Evolutionary conservation across 805 yeast species (phyloP).

Genomic region (Candida vaughaniae): DNA sequence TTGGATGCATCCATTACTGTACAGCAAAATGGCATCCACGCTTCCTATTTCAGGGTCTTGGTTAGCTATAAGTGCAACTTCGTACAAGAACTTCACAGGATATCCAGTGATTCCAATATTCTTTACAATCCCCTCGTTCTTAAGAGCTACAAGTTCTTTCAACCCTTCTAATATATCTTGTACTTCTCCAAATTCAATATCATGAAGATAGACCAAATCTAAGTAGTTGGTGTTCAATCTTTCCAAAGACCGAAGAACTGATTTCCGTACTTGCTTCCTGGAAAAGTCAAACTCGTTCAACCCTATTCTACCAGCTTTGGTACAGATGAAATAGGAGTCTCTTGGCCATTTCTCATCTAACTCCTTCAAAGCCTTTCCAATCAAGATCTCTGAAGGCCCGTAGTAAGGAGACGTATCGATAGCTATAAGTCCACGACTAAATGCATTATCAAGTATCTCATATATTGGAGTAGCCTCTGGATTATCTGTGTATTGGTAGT

Average conservation of each 20-base stretch:
- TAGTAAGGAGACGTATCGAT: slow-evolving; percentile 93
- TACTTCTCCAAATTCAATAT: slow-evolving; percentile 73
- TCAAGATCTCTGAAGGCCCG: slow-evolving; percentile 77
- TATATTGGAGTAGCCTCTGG: slow-evolving; percentile 60
- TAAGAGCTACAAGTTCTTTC: slow-evolving; percentile 54
- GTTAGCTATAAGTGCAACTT: slow-evolving; percentile 45
- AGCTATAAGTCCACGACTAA: slow-evolving; percentile 68
- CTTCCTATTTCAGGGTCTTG: slow-evolving; percentile 49
- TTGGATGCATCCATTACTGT: slow-evolving; percentile 81
- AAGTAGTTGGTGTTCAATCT: slow-evolving; percentile 67
- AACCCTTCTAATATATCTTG: slow-evolving; percentile 62
- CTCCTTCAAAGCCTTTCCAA: slow-evolving; percentile 61
- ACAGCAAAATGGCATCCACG: slow-evolving; percentile 74
- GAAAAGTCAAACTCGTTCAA: slow-evolving; percentile 75
- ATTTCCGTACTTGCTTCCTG: slow-evolving; percentile 53
- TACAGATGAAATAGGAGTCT: slow-evolving; percentile 65
- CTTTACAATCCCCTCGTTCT: slow-evolving; percentile 59
- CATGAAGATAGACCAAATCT: slow-evolving; percentile 86
- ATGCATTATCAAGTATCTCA: slow-evolving; percentile 58
- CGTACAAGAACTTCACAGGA: slow-evolving; percentile 68
- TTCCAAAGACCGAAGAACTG: slow-evolving; percentile 64
- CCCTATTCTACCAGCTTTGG: slow-evolving; percentile 81
- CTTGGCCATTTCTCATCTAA: slow-evolving; percentile 43
- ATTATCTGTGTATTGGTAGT: slow-evolving; percentile 71
- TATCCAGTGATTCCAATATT: slow-evolving; percentile 84